Percentiles rank a stretch among this genome's conserved stretches.
Evolutionary conservation across 192 early-diverging fungal genomes (phyloP).

Genomic region (Podila epigama): DNA sequence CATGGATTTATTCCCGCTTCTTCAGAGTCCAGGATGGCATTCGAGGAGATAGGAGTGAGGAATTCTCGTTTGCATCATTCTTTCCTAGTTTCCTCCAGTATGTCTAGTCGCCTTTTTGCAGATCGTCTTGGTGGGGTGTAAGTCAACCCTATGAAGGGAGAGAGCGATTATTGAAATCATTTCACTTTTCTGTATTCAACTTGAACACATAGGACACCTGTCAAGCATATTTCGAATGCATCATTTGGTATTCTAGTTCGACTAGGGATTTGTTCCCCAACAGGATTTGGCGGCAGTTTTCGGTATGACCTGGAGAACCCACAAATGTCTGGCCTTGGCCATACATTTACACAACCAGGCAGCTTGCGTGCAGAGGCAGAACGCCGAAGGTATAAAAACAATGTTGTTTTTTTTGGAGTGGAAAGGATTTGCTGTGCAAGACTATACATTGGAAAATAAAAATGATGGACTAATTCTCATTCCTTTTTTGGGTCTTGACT

Average conservation of each 20-base stretch:
- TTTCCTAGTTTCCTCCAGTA: conserved; percentile 86
- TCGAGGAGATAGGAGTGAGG: conserved; percentile 87
- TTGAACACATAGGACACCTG: conserved; percentile 65
- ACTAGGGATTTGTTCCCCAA: conserved; percentile 63
- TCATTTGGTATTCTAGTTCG: conserved; percentile 66
- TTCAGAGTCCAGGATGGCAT: conserved; percentile 83
- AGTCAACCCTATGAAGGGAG: too few relatives aligned
- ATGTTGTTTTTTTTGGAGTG: too few relatives aligned
- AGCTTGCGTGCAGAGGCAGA: conserved; percentile 70
- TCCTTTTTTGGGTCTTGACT: too few relatives aligned
- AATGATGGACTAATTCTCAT: too few relatives aligned
- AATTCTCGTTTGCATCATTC: conserved; percentile 90
- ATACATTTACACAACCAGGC: conserved; percentile 52
- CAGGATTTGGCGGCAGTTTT: conserved; percentile 33
- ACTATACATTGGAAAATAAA: too few relatives aligned
- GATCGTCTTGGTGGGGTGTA: too few relatives aligned
- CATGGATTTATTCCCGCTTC: conserved; percentile 89
- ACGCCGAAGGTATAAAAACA: conserved; percentile 61
- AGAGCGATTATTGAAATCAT: too few relatives aligned
- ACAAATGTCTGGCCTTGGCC: conserved; percentile 39
- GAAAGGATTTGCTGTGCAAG: too few relatives aligned
- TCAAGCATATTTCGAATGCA: conserved; percentile 69
- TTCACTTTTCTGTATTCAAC: too few relatives aligned
- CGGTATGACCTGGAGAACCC: conserved; percentile 54
- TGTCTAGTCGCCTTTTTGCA: too few relatives aligned